A percentile compares a stretch with the other conserved stretches of the same genome.
Evolutionary conservation across 2,329 filamentous ascomycete genomes (phyloP).

Genomic region (Orbilia brochopaga): DNA sequence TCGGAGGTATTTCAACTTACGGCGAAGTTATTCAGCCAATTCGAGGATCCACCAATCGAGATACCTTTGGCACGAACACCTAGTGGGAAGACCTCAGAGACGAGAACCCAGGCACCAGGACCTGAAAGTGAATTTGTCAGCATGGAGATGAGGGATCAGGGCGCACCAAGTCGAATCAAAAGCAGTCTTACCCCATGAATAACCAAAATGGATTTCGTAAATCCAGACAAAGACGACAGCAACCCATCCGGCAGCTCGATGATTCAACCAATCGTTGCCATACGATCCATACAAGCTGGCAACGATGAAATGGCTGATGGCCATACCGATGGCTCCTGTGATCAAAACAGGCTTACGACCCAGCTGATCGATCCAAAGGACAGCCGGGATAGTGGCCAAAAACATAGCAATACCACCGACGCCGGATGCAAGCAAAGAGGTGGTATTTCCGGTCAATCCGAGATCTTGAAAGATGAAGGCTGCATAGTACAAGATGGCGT

Average conservation of each 20-base stretch:
- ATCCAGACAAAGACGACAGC: constrained; percentile 68
- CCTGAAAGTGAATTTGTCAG: constrained; percentile 42
- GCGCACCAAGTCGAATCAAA: constrained; percentile 14
- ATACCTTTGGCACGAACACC: constrained; percentile 70
- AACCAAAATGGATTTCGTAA: constrained; percentile 69
- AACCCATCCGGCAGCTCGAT: constrained; percentile 64
- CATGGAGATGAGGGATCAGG: constrained; percentile 54
- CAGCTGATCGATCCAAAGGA: constrained; percentile 62
- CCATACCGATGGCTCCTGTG: constrained; percentile 61
- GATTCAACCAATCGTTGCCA: constrained; percentile 62
- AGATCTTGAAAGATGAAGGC: constrained; percentile 62
- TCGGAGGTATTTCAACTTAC: too few species aligned
- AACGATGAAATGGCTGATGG: constrained; percentile 62
- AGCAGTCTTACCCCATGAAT: constrained; percentile 63
- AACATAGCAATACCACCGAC: constrained; percentile 76
- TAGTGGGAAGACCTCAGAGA: constrained; percentile 69
- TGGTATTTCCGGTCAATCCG: constrained; percentile 60
- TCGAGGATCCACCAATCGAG: constrained; percentile 68
- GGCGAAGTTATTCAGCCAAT: constrained; percentile 70
- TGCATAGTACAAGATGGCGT: constrained; percentile 63
- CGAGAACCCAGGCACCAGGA: constrained; percentile 26
- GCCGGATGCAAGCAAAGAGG: constrained; percentile 70
- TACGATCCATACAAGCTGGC: constrained; percentile 65
- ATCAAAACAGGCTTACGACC: constrained; percentile 62
- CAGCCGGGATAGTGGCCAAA: constrained; percentile 64